phyloP scores from a whole-genome alignment of 2,329 filamentous ascomycete genomes.

The Cryphonectria japonica region DNA sequence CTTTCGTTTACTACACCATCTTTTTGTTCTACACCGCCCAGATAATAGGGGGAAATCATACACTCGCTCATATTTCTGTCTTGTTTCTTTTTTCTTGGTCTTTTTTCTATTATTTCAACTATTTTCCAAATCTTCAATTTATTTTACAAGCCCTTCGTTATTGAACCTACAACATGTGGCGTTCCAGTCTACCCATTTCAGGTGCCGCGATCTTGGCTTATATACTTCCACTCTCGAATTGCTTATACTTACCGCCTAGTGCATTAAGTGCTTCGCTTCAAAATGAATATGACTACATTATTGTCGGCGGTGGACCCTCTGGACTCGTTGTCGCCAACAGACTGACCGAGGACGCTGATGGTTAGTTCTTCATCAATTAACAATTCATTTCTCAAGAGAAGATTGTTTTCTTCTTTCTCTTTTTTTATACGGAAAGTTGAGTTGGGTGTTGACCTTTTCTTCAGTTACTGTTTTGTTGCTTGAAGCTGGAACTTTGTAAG shows the following conservation, averaged over 20 bases:
- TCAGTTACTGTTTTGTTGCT: conserved; percentile 31
- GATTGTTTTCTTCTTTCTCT: too few relatives aligned
- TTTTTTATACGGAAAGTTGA: not conserved
- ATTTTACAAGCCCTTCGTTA: not conserved
- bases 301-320: conserved; percentile 51
- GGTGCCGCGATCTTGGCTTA: conserved; percentile 1
- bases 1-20: not conserved
- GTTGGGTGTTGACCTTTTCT: not conserved
- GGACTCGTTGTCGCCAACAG: conserved; percentile 49
- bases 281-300: conserved; percentile 42
- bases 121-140: not conserved
- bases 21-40: not conserved
- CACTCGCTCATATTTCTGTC: not conserved
- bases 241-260: conserved; percentile 21
- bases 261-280: conserved; percentile 14
- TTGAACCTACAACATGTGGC: not conserved
- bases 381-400: not conserved
- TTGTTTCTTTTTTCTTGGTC: not conserved
- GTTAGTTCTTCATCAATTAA: conserved; percentile 14
- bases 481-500: conserved; percentile 32
- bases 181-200: not conserved
- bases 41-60: not conserved
- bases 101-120: not conserved
- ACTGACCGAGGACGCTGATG: conserved; percentile 43
- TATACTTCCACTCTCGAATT: conserved; percentile 2